Evolutionary conservation across 2,329 filamentous ascomycete genomes (phyloP).

Genomic region (Aspergillus flavus): DNA sequence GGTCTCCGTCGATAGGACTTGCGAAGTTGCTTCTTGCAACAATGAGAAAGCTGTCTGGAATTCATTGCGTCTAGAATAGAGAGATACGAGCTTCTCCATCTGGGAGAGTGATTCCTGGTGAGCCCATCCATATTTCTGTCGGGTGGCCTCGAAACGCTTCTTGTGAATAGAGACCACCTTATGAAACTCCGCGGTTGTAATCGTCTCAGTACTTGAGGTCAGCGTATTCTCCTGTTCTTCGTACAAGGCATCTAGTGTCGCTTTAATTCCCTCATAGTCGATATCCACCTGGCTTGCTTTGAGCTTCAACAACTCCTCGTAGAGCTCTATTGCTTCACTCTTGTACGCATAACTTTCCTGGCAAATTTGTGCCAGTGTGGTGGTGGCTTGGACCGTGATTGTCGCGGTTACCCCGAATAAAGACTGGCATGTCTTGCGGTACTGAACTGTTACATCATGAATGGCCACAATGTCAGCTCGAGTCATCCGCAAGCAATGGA

Average conservation of each 20-base stretch:
- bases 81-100: constrained; percentile 39
- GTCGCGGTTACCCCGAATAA: constrained; percentile 38
- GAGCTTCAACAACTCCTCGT: constrained; percentile 40
- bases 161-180: constrained; percentile 33
- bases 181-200: constrained; percentile 33
- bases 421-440: constrained; percentile 36
- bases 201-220: constrained; percentile 23
- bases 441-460: constrained; percentile 39
- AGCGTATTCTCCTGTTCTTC: constrained; percentile 38
- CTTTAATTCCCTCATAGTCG: constrained; percentile 37
- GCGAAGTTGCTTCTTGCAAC: constrained; percentile 36
- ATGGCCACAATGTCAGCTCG: constrained; percentile 34
- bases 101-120: constrained; percentile 43
- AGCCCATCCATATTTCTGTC: constrained; percentile 41
- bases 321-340: constrained; percentile 38
- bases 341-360: constrained; percentile 42
- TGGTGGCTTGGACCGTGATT: constrained; percentile 41
- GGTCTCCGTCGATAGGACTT: constrained; percentile 38
- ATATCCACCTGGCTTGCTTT: constrained; percentile 30
- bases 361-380: constrained; percentile 40
- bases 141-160: constrained; percentile 33
- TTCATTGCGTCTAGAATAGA: constrained; percentile 39
- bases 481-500: constrained; percentile 37
- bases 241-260: constrained; percentile 40
- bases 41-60: constrained; percentile 32